phyloP scores from a whole-genome alignment of 1,284 basidiomycete genomes.

The Tilletiopsis washingtonensis region DNA sequence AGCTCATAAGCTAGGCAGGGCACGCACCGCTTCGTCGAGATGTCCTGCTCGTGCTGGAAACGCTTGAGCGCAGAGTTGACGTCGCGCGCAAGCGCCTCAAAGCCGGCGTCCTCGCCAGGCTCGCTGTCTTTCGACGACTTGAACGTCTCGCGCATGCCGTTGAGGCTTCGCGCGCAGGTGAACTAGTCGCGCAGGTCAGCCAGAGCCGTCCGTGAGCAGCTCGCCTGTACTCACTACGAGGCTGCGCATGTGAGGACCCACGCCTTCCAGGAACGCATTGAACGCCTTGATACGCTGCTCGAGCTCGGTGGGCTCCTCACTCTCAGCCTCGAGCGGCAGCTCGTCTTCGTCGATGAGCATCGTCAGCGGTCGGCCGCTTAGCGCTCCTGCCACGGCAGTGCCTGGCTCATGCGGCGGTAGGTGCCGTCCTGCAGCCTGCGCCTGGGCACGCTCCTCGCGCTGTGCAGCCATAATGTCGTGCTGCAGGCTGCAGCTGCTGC shows the following conservation, averaged over 20 bases:
- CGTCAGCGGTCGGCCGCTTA: not conserved
- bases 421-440: not conserved
- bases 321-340: not conserved
- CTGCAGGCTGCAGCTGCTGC: slow-evolving; percentile 38
- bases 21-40: slow-evolving; percentile 26
- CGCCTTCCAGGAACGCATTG: slow-evolving; percentile 26
- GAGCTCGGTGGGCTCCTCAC: not conserved
- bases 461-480: slow-evolving; percentile 31
- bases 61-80: slow-evolving; percentile 22
- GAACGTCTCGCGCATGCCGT: too few relatives aligned
- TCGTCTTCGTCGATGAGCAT: not conserved
- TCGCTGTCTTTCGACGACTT: slow-evolving; percentile 15
- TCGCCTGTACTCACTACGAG: slow-evolving; percentile 7
- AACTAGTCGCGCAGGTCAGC: slow-evolving; percentile 34
- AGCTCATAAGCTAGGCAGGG: not conserved
- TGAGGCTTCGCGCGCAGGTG: slow-evolving; percentile 30
- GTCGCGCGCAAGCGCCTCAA: slow-evolving; percentile 21
- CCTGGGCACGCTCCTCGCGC: not conserved
- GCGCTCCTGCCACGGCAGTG: not conserved
- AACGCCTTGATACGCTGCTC: slow-evolving; percentile 13
- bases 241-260: slow-evolving; percentile 43
- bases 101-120: slow-evolving; percentile 4
- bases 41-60: slow-evolving; percentile 38
- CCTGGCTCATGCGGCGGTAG: not conserved
- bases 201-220: not conserved